Conservation (phyloP, 2,329 filamentous ascomycete genomes). For the Colletotrichum sp. region DNA sequence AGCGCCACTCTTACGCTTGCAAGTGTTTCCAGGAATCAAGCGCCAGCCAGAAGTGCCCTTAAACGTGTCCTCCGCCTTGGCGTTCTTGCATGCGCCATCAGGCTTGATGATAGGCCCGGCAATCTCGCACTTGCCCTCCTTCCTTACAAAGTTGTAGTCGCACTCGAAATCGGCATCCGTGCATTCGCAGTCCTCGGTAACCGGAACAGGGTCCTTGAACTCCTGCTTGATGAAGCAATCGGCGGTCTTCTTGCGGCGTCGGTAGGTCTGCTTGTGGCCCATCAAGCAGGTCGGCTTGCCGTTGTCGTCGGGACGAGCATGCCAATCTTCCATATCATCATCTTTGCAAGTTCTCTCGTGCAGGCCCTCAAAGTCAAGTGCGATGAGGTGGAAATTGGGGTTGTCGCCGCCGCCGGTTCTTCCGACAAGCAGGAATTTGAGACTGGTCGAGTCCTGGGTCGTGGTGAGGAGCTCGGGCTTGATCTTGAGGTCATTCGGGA, state of each 20-base stretch:
- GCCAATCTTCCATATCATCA: constrained; percentile 86
- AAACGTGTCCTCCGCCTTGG: constrained; percentile 72
- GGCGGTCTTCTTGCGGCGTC: constrained; percentile 82
- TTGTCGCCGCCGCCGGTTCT: constrained; percentile 55
- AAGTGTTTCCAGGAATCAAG: constrained; percentile 84
- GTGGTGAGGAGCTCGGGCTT: constrained; percentile 80
- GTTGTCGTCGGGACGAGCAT: constrained; percentile 79
- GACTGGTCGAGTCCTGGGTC: constrained; percentile 87
- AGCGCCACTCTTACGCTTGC: constrained; percentile 62
- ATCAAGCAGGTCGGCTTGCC: constrained; percentile 88
- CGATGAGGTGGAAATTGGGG: constrained; percentile 66
- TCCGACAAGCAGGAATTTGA: constrained; percentile 86
- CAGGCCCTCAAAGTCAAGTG: constrained; percentile 83
- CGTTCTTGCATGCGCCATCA: constrained; percentile 72
- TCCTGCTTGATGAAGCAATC: constrained; percentile 89
- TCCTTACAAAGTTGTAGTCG: constrained; percentile 85
- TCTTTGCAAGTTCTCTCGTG: constrained; percentile 80
- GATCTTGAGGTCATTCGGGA: constrained; percentile 72
- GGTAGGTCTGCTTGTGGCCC: constrained; percentile 91
- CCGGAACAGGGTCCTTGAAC: constrained; percentile 77
- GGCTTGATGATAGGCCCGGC: constrained; percentile 69
- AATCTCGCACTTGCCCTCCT: constrained; percentile 66
- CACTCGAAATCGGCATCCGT: constrained; percentile 90
- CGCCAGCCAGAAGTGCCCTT: constrained; percentile 89
- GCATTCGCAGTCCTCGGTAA: constrained; percentile 80